phyloP scores from a whole-genome alignment of 1,284 basidiomycete species.

The Coriolopsis trogii region DNA sequence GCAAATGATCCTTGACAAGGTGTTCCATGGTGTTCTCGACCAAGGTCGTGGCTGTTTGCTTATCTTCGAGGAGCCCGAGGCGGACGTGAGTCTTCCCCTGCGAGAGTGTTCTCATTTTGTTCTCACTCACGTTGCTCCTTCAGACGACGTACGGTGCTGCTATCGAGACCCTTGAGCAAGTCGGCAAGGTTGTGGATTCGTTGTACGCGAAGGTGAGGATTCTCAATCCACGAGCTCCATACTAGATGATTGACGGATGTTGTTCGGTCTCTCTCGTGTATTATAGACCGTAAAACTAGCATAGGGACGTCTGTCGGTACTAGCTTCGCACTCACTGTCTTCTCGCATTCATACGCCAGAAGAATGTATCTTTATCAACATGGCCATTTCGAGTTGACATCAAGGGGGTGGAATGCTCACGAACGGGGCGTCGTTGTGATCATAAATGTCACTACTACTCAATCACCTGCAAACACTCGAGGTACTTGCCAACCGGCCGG shows the following conservation, averaged over 20 bases:
- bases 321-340: too few relatives aligned
- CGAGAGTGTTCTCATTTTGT: conserved; percentile 19
- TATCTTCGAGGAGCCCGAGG: conserved; percentile 84
- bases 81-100: conserved; percentile 83
- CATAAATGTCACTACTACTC: too few relatives aligned
- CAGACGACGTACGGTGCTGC: conserved; percentile 87
- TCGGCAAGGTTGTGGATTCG: conserved; percentile 90
- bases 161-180: conserved; percentile 87
- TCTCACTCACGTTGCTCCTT: conserved; percentile 2
- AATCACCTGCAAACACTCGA: too few relatives aligned
- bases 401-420: too few relatives aligned
- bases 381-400: too few relatives aligned
- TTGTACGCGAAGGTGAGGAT: conserved; percentile 82
- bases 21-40: conserved; percentile 93
- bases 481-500: too few relatives aligned
- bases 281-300: conserved; percentile 4
- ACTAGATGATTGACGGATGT: not conserved
- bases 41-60: conserved; percentile 93
- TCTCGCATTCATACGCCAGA: too few relatives aligned
- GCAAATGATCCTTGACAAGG: conserved; percentile 98
- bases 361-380: too few relatives aligned
- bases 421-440: too few relatives aligned
- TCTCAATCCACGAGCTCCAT: not conserved
- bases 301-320: too few relatives aligned
- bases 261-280: too few relatives aligned